Conservation (phyloP, 257 asterid genomes). For the Gentiana dahurica region DNA sequence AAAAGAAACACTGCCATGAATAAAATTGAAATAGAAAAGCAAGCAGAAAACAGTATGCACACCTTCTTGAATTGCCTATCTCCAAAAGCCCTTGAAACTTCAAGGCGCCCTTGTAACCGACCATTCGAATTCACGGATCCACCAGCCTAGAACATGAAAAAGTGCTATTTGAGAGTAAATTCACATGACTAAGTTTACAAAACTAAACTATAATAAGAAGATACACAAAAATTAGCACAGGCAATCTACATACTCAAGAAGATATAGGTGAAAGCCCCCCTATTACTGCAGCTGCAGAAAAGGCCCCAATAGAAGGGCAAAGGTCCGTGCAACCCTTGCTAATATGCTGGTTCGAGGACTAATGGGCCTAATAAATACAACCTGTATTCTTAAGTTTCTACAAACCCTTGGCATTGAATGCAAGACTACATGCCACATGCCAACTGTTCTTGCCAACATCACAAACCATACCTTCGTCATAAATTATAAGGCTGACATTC, state of each 20-base stretch:
- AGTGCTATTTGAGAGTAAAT: conserved; percentile 1
- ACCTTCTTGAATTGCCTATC: conserved; percentile 95
- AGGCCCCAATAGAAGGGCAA: too few relatives aligned
- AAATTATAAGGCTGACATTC: too few relatives aligned
- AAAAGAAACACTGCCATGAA: neutral
- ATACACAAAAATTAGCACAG: neutral
- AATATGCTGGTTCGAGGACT: too few relatives aligned
- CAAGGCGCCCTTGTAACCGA: conserved; percentile 84
- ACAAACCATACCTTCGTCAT: too few relatives aligned
- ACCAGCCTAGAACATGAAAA: conserved; percentile 52
- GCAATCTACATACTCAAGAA: neutral
- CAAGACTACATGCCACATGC: too few relatives aligned
- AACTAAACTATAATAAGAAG: neutral
- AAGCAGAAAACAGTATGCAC: neutral
- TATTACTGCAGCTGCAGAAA: too few relatives aligned
- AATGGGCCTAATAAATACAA: too few relatives aligned
- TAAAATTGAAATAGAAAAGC: neutral
- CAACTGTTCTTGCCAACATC: too few relatives aligned
- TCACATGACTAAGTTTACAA: too few relatives aligned
- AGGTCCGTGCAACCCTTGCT: too few relatives aligned
- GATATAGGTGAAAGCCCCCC: neutral
- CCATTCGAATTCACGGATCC: conserved; percentile 86
- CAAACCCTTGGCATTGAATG: too few relatives aligned
- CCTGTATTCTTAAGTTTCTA: too few relatives aligned
- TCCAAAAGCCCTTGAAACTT: conserved; percentile 95